Evolutionary conservation across 306 rosid species (phyloP).

Genomic region (Ormosia semicastrata): DNA sequence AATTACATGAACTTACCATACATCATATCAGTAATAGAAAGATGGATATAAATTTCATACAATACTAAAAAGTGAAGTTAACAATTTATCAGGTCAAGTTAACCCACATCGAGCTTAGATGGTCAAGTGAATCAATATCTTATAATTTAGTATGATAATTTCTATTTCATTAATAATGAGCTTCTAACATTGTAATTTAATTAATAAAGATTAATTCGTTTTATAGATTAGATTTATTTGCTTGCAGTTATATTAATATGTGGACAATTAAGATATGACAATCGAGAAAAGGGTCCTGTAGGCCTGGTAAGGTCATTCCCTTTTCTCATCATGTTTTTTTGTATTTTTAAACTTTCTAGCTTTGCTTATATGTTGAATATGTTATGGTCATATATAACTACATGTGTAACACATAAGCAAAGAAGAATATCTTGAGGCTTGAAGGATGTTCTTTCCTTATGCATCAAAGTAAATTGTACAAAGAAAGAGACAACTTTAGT

Average conservation of each 20-base stretch:
- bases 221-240: no score
- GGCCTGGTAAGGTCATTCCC: neutral
- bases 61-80: neutral
- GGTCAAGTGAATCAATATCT: no score
- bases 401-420: neutral
- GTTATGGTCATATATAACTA: neutral
- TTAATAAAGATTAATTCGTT: neutral
- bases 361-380: neutral
- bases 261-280: neutral
- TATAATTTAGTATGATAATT: no score
- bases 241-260: neutral
- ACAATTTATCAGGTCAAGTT: neutral
- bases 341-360: neutral
- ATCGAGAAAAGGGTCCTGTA: neutral
- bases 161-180: neutral
- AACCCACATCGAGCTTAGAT: no score
- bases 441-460: neutral
- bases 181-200: neutral
- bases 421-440: neutral
- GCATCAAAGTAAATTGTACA: slow-evolving; percentile 44
- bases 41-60: neutral
- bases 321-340: neutral
- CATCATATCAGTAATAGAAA: neutral
- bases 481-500: slow-evolving; percentile 11
- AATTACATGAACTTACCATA: neutral